A percentile compares a stretch with the other conserved stretches of the same genome.
These are phyloP conservation scores for Lactarius sp. DNA, from an alignment of 768 basidiomycete species.

Conservation along the genomic window DNA sequence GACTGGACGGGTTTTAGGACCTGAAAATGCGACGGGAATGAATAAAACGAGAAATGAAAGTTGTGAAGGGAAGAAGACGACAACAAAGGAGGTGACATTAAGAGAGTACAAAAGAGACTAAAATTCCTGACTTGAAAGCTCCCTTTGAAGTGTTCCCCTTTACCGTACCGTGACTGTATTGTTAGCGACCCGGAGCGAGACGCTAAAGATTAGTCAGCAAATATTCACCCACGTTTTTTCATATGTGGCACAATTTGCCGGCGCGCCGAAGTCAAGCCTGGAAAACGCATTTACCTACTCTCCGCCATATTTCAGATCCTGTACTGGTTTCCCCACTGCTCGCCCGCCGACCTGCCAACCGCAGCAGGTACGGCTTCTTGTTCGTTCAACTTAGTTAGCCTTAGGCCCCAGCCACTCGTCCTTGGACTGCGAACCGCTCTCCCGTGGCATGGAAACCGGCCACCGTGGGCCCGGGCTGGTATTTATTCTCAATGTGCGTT, in stretches of 20 bases:
- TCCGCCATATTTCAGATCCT: no score
- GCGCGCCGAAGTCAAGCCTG: no score
- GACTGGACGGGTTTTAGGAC: slow-evolving; percentile 8
- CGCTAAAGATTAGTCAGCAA: slow-evolving; percentile 2
- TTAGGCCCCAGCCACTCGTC: no score
- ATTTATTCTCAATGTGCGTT: neutral
- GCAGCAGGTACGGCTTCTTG: neutral
- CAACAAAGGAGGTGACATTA: neutral
- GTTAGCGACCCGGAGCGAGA: neutral
- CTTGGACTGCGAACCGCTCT: neutral
- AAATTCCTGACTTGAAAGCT: neutral
- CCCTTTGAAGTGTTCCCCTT: neutral
- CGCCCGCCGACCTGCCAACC: neutral
- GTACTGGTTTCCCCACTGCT: neutral
- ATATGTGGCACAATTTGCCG: no score
- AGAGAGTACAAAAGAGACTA: neutral
- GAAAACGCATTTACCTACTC: neutral
- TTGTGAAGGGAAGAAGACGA: slow-evolving; percentile 1
- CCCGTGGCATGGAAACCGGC: neutral
- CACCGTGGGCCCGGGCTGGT: neutral
- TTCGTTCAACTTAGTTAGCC: no score
- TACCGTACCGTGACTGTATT: neutral
- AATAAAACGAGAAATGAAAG: neutral
- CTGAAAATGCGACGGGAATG: neutral
- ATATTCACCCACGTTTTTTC: neutral